phyloP scores from a whole-genome alignment of 192 early-diverging fungal species.

The Pilaira anomala region DNA sequence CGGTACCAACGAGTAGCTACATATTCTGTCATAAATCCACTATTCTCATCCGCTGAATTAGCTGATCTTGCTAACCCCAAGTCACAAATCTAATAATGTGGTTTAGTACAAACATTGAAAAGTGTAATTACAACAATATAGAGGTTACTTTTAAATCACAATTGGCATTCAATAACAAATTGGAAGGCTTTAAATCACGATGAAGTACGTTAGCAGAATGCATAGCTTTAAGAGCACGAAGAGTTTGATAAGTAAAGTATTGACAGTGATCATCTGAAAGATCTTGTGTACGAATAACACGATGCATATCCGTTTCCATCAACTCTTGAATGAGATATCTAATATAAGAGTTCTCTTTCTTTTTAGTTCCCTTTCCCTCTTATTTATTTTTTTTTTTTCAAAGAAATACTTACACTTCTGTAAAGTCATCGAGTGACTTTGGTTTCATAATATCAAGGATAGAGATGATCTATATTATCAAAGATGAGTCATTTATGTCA shows the following conservation, averaged over 20 bases:
- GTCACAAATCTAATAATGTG: constrained; percentile 81
- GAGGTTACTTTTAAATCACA: constrained; percentile 75
- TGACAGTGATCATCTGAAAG: constrained; percentile 96
- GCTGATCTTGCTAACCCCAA: constrained; percentile 95
- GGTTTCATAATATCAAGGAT: constrained; percentile 91
- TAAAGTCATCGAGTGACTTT: constrained; percentile 73
- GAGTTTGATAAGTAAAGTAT: constrained; percentile 98
- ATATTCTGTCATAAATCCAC: constrained; percentile 95
- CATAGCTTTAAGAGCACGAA: constrained; percentile 96
- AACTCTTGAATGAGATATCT: constrained; percentile 93
- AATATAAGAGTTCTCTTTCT: neutral
- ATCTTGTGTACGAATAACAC: constrained; percentile 94
- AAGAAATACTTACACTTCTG: constrained; percentile 68
- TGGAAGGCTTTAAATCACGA: constrained; percentile 96
- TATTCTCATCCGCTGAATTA: constrained; percentile 75
- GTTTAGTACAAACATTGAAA: neutral
- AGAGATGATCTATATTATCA: constrained; percentile 71
- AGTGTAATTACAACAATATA: neutral
- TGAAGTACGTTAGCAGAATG: constrained; percentile 97
- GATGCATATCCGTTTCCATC: constrained; percentile 99
- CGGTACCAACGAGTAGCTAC: constrained; percentile 95
- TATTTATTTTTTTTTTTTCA: neutral
- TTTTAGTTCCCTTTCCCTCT: neutral
- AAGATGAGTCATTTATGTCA: neutral
- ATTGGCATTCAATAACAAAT: constrained; percentile 86